These are phyloP conservation scores for Pogostemon cablin DNA, from an alignment of 257 asterid genomes.

Conservation along the genomic window DNA sequence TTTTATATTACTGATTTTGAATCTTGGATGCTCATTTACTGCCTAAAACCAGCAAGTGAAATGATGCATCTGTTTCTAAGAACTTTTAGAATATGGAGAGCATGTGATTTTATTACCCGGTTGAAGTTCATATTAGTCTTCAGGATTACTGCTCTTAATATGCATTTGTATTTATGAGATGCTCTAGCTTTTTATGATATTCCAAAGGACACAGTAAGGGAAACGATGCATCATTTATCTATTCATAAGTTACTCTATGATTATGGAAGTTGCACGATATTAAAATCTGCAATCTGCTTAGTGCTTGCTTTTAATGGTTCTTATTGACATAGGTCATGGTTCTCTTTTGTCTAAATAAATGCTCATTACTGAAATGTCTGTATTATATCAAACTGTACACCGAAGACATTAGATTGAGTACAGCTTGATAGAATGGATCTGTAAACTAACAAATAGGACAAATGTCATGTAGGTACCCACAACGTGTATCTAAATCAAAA, in stretches of 20 bases:
- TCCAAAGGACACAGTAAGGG: neutral
- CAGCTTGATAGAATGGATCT: neutral
- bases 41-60: neutral
- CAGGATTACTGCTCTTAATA: neutral
- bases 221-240: neutral
- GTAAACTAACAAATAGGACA: constrained; percentile 31
- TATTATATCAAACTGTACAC: neutral
- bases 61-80: neutral
- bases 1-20: neutral
- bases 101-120: neutral
- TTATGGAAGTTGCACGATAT: neutral
- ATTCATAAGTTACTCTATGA: neutral
- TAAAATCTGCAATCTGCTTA: neutral
- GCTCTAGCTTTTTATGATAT: neutral
- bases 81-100: neutral
- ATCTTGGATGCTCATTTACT: neutral
- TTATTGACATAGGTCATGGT: too few species aligned
- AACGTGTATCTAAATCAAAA: constrained; percentile 85
- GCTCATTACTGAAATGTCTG: too few species aligned
- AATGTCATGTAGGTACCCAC: constrained; percentile 84
- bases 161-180: neutral
- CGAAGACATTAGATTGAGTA: too few species aligned
- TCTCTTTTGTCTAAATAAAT: too few species aligned
- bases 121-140: too few species aligned
- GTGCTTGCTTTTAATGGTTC: neutral